Percentiles rank a stretch among this genome's conserved stretches.
phyloP scores from a whole-genome alignment of 345 rosid genomes.

The rapeseed (Brassica napus) region DNA sequence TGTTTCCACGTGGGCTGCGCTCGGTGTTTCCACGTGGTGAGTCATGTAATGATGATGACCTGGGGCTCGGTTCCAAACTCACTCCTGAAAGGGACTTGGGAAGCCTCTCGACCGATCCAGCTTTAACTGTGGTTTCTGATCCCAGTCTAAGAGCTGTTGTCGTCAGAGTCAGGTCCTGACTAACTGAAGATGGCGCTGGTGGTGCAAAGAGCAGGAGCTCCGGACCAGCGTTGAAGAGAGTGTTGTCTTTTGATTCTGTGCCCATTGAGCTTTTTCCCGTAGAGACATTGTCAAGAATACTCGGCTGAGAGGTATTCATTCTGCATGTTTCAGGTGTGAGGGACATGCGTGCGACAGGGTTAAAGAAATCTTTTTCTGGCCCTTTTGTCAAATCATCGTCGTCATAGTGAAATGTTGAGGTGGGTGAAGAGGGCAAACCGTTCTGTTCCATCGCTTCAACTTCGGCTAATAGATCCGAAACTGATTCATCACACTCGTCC shows the following conservation, averaged over 20 bases:
- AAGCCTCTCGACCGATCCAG: background rate
- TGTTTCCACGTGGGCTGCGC: background rate
- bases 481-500: background rate
- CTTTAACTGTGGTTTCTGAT: background rate
- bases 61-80: background rate
- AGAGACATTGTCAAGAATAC: background rate
- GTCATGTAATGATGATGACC: background rate
- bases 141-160: background rate
- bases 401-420: background rate
- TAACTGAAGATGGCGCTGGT: background rate
- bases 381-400: background rate
- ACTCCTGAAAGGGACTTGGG: background rate
- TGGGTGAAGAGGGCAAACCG: background rate
- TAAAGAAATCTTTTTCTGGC: background rate
- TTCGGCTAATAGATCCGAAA: background rate
- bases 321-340: background rate
- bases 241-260: background rate
- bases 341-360: background rate
- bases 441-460: background rate
- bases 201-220: background rate
- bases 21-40: background rate
- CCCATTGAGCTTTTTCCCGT: background rate
- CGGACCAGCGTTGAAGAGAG: background rate
- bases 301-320: background rate
- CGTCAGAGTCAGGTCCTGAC: background rate